A percentile compares a stretch with the other conserved stretches of the same genome.
Evolutionary conservation across 2,329 filamentous ascomycete species (phyloP).

Genomic region (Verticillium albo-atrum): DNA sequence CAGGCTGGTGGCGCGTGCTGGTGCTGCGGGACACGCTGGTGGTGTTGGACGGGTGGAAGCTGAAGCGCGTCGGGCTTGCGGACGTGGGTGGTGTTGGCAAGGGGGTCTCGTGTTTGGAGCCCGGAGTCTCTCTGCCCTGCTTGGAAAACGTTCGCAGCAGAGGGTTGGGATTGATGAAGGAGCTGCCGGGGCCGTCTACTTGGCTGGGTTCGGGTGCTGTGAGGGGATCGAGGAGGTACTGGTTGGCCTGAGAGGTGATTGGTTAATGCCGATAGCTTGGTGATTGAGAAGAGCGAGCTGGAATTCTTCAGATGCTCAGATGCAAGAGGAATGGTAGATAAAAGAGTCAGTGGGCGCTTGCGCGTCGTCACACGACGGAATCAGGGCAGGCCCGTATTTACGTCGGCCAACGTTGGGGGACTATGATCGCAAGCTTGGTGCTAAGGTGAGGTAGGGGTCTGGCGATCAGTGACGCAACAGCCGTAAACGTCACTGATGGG

Average conservation of each 20-base stretch:
- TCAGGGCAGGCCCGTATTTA: slow-evolving; percentile 12
- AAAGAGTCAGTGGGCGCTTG: not conserved
- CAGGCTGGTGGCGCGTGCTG: slow-evolving; percentile 9
- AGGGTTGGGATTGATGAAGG: slow-evolving; percentile 38
- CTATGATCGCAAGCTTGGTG: not conserved
- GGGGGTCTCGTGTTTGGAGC: slow-evolving; percentile 3
- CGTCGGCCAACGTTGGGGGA: slow-evolving; percentile 8
- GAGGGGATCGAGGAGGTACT: slow-evolving; percentile 66
- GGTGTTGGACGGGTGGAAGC: slow-evolving; percentile 26
- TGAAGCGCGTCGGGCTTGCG: slow-evolving; percentile 43
- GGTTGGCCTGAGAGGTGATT: slow-evolving; percentile 45
- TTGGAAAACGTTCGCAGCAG: slow-evolving; percentile 14
- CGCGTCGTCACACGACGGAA: not conserved
- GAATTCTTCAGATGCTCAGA: not conserved
- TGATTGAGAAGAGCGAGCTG: not conserved
- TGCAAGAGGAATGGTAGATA: not conserved
- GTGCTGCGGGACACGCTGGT: slow-evolving; percentile 27
- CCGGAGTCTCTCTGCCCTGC: slow-evolving; percentile 9
- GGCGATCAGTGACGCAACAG: slow-evolving; percentile 11
- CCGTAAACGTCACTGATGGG: not conserved
- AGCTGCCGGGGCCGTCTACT: slow-evolving; percentile 60
- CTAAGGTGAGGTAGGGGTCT: slow-evolving; percentile 8
- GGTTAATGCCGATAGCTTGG: not conserved
- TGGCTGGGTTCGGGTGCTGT: slow-evolving; percentile 63
- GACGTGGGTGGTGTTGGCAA: slow-evolving; percentile 49